Conservation (phyloP, 352 stramenopile genomes). For the Globisporangium echinulatum region DNA sequence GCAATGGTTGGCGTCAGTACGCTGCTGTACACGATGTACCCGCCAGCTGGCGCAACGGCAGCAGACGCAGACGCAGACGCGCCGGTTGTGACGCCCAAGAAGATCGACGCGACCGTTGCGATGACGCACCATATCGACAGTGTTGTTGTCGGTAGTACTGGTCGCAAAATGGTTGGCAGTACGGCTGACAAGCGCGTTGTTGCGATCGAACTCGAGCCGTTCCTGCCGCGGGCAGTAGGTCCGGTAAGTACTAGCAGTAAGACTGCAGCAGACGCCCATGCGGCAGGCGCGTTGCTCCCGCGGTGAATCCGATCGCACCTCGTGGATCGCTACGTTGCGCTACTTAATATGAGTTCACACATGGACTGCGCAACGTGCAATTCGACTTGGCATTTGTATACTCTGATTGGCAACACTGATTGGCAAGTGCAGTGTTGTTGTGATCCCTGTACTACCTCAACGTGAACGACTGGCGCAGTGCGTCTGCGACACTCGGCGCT, state of each 20-base stretch:
- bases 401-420: not conserved
- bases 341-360: too few relatives aligned
- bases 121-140: not conserved
- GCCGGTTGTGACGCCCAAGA: conserved; percentile 7
- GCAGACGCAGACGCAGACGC: conserved; percentile 10
- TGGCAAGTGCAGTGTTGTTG: too few relatives aligned
- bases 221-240: conserved; percentile 16
- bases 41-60: conserved; percentile 15
- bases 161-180: conserved; percentile 9
- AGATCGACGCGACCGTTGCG: conserved; percentile 11
- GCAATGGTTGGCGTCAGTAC: conserved; percentile 55
- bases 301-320: too few relatives aligned
- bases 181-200: conserved; percentile 21
- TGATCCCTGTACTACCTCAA: conserved; percentile 2
- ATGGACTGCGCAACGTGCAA: too few relatives aligned
- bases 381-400: too few relatives aligned
- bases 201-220: conserved; percentile 31
- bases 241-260: too few relatives aligned
- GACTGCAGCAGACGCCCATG: too few relatives aligned
- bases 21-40: conserved; percentile 68
- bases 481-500: conserved; percentile 2
- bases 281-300: too few relatives aligned
- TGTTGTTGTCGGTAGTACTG: not conserved
- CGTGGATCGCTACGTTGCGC: too few relatives aligned
- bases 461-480: conserved; percentile 9